Base-by-base conservation (phyloP, 148 eudicot genomes). In the Nyssa sinensis region DNA sequence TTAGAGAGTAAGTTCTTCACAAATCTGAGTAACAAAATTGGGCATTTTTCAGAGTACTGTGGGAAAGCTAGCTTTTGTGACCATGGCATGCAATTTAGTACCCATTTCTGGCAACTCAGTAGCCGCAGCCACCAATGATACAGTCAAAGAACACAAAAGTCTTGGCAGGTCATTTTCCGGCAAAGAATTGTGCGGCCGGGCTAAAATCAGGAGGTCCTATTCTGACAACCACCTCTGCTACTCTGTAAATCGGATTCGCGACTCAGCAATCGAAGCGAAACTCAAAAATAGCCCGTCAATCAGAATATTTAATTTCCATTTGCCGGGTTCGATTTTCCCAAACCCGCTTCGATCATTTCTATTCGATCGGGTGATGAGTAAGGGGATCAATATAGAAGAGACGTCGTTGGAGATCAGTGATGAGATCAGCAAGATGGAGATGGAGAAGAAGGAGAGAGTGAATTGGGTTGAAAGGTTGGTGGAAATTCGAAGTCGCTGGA, bases 401-500 rank as follows among this genome's bases (percentile, higher is more conserved):
- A 41, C 23, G 16, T 7, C 44, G 12, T 17, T 25, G 32, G 81
- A 80, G 51, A 73, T n/a, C n/a, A n/a, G 57, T 12, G 78, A 69
- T 27, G 69, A 60, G 2, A 67, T 62, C 6, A 80, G 71, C 39
- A 80, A 68, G 30, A 66, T 27, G 60, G 80, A 80, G 62, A 79
- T 67, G 31, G 79, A 74, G 71, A 58, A 79, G 30, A 72, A 55
- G 59, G 84, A 87, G 66, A 77, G 84, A 55, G 71, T 70, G 21
- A 88, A 84, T 69, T 92, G 97, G 95, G 66, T 90, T 10, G 80
- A 86, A 69, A 85, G 87, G 71, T 77, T 90, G 3, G 2, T 90
- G 71, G 93, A 92, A 75, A 73, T 92, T 23, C 79, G 90, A 39
- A 79, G 76, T 60, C 73, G 44, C 7, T 88, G 90, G 90, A 84